Evolutionary conservation across 768 basidiomycete species (phyloP).

Genomic region (Lentinula boryana): DNA sequence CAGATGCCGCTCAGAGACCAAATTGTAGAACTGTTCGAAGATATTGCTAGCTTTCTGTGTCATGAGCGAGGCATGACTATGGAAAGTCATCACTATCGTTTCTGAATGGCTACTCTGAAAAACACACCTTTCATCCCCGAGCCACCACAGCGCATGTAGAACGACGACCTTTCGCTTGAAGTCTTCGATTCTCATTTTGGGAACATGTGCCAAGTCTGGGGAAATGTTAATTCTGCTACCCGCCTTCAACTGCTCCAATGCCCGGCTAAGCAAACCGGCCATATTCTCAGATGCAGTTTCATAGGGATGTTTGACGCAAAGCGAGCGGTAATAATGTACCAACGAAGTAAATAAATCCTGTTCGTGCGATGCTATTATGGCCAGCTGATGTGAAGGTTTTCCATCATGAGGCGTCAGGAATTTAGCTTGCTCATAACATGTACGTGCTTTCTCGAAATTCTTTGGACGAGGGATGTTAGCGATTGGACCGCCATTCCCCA

Average conservation of each 20-base stretch:
- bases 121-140: slow-evolving; percentile 53
- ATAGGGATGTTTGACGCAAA: slow-evolving; percentile 84
- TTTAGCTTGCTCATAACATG: slow-evolving; percentile 83
- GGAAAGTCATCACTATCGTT: slow-evolving; percentile 7
- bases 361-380: slow-evolving; percentile 83
- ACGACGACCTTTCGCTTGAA: slow-evolving; percentile 75
- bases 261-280: slow-evolving; percentile 60
- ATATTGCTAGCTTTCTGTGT: slow-evolving; percentile 43
- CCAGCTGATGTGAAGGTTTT: slow-evolving; percentile 93
- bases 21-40: slow-evolving; percentile 47
- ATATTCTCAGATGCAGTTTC: slow-evolving; percentile 86
- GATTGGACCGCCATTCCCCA: slow-evolving; percentile 48
- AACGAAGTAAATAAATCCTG: slow-evolving; percentile 76
- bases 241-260: slow-evolving; percentile 53
- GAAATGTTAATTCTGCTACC: slow-evolving; percentile 22
- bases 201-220: slow-evolving; percentile 29
- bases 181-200: slow-evolving; percentile 48
- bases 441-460: slow-evolving; percentile 69
- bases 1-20: slow-evolving; percentile 65
- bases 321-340: slow-evolving; percentile 85
- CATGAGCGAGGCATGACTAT: slow-evolving; percentile 44
- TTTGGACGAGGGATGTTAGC: slow-evolving; percentile 51
- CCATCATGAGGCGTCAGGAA: slow-evolving; percentile 82
- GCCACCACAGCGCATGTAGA: slow-evolving; percentile 71
- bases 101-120: slow-evolving; percentile 1